Evolutionary conservation across 1,284 basidiomycete species (phyloP), one percentile per base, ranked within the genome.

Genomic region (Ganoderma leucocontextum): DNA sequence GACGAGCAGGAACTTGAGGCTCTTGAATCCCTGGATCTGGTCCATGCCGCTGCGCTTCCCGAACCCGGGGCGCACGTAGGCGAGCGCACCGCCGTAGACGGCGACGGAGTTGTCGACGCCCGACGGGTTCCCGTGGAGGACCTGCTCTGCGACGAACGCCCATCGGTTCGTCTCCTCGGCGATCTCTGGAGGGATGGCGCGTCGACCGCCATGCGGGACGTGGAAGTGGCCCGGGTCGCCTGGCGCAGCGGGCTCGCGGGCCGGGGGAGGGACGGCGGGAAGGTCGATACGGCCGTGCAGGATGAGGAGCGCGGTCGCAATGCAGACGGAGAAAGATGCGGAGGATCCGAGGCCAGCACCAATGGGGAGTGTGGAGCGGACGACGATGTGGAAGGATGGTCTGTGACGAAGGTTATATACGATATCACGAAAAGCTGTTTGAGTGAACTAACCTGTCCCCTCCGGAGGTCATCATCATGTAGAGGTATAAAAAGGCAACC

Each of bases 321-420:
- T 84, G 78, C 96, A 98, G 17, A 92, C 89, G 5, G 95, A 97
- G 82, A 94, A 98, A 8, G 98, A 96, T 1, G 98, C 98, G 29
- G 96, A 98, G 17, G 97, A 99, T 38, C 98, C 98, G 59, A 99
- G 91, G 52, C 98, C 98, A 9, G 98, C 98, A n/a, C 96, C 94
- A 71, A 99, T 93, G n/a, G 98, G 98, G 12, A 99, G 87, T n/a
- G 95, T 94, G 49, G 96, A 93, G 60, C 97, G 95, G 52, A 93
- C 87, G 39, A 91, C 88, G 77, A 97, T 93, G 67, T 92, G 91
- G 79, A 96, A 89, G 0, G 90, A 86, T 8, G 90, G 90, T 66
- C 92, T 93, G 17, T 36, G 19, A 39, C 6, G 57, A 55, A 22
- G 2, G 35, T 64, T 8, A 64, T 41, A 35, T 29, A 19, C n/a